These are phyloP conservation scores for Brettanomyces nanus DNA, from an alignment of 805 yeast genomes.

Conservation along the genomic window DNA sequence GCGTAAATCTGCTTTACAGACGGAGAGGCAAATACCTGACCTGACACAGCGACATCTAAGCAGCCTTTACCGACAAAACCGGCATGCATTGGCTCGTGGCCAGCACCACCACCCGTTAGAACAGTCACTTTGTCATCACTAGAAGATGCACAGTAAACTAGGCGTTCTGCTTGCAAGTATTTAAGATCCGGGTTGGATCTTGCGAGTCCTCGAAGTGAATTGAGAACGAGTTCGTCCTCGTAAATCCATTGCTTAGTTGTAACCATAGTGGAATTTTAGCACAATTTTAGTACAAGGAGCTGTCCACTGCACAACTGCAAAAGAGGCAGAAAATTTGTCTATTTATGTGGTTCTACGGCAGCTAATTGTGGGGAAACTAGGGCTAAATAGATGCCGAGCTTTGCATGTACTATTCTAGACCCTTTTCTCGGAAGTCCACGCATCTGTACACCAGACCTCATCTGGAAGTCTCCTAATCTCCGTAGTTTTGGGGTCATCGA, in stretches of 20 bases:
- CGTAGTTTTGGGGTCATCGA: no score
- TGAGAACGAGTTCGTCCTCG: slow-evolving; percentile 35
- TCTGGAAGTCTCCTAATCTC: no score
- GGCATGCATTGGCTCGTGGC: slow-evolving; percentile 92
- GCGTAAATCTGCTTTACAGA: slow-evolving; percentile 72
- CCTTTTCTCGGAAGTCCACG: no score
- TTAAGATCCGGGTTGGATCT: slow-evolving; percentile 46
- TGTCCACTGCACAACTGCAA: no score
- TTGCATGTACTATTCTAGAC: no score
- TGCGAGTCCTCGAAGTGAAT: slow-evolving; percentile 45
- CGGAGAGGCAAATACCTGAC: slow-evolving; percentile 91
- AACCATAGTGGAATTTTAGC: no score
- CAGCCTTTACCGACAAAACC: slow-evolving; percentile 85
- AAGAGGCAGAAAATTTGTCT: no score
- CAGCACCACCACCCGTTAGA: slow-evolving; percentile 90
- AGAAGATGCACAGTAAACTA: slow-evolving; percentile 34
- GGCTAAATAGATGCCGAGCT: no score
- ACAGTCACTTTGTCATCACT: slow-evolving; percentile 51
- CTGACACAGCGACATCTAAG: slow-evolving; percentile 82
- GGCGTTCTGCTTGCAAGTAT: slow-evolving; percentile 48
- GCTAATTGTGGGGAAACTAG: no score
- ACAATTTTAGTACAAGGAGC: no score
- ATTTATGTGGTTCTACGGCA: no score
- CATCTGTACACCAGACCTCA: no score
- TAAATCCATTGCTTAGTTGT: slow-evolving; percentile 42